phyloP scores from a whole-genome alignment of 352 stramenopile species.

The Pythium plurisporium region DNA sequence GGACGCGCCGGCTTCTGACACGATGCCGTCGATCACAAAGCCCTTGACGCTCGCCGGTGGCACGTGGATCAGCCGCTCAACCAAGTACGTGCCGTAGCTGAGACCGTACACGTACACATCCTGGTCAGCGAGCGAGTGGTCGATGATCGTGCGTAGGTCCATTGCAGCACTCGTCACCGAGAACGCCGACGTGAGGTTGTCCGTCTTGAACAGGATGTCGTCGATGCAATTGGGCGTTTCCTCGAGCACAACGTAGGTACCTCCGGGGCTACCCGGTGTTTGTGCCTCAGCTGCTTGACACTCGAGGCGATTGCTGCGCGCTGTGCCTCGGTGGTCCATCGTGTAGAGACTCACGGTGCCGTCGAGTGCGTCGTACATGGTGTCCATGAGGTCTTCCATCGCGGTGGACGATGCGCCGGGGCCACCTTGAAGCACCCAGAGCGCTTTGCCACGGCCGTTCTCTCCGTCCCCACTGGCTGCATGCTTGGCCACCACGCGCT shows the following conservation, averaged over 20 bases:
- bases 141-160: slow-evolving; percentile 27
- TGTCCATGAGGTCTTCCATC: slow-evolving; percentile 27
- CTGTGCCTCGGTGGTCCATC: slow-evolving; percentile 50
- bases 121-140: slow-evolving; percentile 3
- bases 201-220: slow-evolving; percentile 35
- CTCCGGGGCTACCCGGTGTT: slow-evolving; percentile 11
- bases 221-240: slow-evolving; percentile 32
- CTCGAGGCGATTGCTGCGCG: slow-evolving; percentile 34
- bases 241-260: slow-evolving; percentile 12
- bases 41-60: slow-evolving; percentile 13
- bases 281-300: slow-evolving; percentile 36
- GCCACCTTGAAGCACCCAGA: slow-evolving; percentile 10
- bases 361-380: slow-evolving; percentile 28
- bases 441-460: too few relatives aligned
- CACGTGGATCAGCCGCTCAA: slow-evolving; percentile 45
- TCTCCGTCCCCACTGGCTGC: too few relatives aligned
- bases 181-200: slow-evolving; percentile 30
- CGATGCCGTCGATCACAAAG: slow-evolving; percentile 27
- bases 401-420: slow-evolving; percentile 10
- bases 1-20: slow-evolving; percentile 16
- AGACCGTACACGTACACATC: slow-evolving; percentile 47
- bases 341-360: slow-evolving; percentile 47
- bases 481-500: slow-evolving; percentile 19
- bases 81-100: slow-evolving; percentile 52
- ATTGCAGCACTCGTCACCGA: slow-evolving; percentile 44